Evolutionary conservation across 257 asterid species (phyloP).

Genomic region (Nicotiana noctiflora): DNA sequence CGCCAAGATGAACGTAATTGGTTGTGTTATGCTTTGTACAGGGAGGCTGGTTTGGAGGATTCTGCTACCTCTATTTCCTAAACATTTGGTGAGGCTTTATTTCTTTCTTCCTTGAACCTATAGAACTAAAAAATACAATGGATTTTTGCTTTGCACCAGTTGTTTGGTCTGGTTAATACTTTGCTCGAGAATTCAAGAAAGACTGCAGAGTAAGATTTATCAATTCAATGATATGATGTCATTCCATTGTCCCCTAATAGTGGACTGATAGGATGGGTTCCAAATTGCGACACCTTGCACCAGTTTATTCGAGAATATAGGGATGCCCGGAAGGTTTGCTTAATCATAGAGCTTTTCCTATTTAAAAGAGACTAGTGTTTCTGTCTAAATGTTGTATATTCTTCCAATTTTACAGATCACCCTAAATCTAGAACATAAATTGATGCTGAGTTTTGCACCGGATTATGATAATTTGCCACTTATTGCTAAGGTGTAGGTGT

Average conservation of each 20-base stretch:
- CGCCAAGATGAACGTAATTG: constrained; percentile 93
- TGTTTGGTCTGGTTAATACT: constrained; percentile 93
- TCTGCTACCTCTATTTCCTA: not conserved
- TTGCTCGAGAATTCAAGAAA: constrained; percentile 85
- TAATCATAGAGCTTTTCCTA: not conserved
- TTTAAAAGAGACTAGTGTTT: constrained; percentile 7
- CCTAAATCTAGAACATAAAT: constrained; percentile 92
- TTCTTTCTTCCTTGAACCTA: constrained; percentile 6
- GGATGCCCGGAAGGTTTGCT: constrained; percentile 86
- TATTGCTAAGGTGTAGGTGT: constrained; percentile 92
- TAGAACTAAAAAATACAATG: not conserved
- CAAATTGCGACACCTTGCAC: constrained; percentile 95
- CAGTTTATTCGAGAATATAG: constrained; percentile 93
- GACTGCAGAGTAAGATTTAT: constrained; percentile 89
- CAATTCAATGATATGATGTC: constrained; percentile 88
- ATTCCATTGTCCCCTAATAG: constrained; percentile 97
- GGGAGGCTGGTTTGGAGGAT: not conserved
- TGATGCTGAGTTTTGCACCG: constrained; percentile 95
- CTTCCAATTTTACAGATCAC: constrained; percentile 53
- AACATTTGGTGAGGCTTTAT: not conserved
- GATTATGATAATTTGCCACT: constrained; percentile 96
- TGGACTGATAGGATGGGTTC: constrained; percentile 98
- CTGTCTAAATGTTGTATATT: constrained; percentile 12
- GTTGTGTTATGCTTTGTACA: not conserved
- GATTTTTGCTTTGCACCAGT: constrained; percentile 35